Base-by-base conservation (phyloP, 2,329 filamentous ascomycete species). In the Colletotrichum tropicicola region DNA sequence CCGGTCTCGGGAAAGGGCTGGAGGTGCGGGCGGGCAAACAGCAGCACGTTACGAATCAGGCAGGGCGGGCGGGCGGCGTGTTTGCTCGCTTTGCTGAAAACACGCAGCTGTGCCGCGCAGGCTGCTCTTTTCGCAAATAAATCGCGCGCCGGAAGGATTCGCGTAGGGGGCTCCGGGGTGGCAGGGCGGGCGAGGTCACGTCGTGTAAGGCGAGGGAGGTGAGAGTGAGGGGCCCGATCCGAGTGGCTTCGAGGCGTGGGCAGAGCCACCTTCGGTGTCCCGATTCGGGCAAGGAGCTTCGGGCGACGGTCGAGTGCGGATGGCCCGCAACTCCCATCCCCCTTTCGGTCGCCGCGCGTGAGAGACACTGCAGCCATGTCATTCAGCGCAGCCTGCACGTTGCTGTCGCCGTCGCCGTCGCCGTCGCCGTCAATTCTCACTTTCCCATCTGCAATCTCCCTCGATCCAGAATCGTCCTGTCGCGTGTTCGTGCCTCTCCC, bases 191-290 rank as follows among this genome's bases (percentile, higher is more conserved):
- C 41, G 27, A 37, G 56, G 13, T 23, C 19, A 30, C n/a, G 39
- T 13, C 17, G 44, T 37, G 45, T 17, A 53, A 53, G 12, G 21
- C 17, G n/a, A 51, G 21, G n/a, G n/a, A 27, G 27, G 52, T 19
- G 25, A 52, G 47, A 17, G 41, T 25, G 21, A 17, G 28, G 28
- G 28, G 35, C 30, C 19, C 30, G n/a, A 41, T 5, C 17, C 30
- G 27, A 35, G 32, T 41, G 35, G 44, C 44, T 30, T 9, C 27
- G 23, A 28, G 47, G 56, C 23, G 57, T 51, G 23, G 62, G 62
- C 35, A 27, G 52, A 65, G 62, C 57, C 62, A 65, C 62, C n/a
- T 28, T 65, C 62, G 62, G 62, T 65, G 57, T 51, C 62, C 57
- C 12, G 52, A 65, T 55, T 47, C 25, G 62, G 62, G 25, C 44